Conservation (phyloP, 805 yeast species). For the Candida peoriensis region DNA sequence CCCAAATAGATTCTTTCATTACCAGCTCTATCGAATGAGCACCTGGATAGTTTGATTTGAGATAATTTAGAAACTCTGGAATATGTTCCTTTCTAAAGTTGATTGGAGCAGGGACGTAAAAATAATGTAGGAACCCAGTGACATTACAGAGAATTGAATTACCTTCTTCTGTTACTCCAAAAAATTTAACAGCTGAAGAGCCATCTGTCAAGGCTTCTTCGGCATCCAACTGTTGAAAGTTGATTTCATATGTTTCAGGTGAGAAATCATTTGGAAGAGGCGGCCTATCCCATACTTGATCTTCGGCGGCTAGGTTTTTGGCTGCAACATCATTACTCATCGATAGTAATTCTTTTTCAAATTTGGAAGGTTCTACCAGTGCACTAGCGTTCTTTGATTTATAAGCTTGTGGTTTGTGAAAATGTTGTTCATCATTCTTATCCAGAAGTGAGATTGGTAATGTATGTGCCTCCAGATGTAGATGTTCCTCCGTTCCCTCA, state of each 20-base stretch:
- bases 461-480: constrained; percentile 24
- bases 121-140: constrained; percentile 81
- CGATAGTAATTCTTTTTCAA: constrained; percentile 46
- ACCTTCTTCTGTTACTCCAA: constrained; percentile 89
- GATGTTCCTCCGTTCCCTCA: constrained; percentile 16
- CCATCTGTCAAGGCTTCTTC: constrained; percentile 69
- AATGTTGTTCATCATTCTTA: constrained; percentile 9
- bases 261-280: constrained; percentile 45
- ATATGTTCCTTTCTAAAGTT: constrained; percentile 61
- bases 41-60: constrained; percentile 47
- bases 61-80: constrained; percentile 37
- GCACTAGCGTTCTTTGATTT: constrained; percentile 25
- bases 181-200: constrained; percentile 68
- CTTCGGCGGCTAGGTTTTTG: constrained; percentile 17
- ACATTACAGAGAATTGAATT: constrained; percentile 87
- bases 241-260: constrained; percentile 45
- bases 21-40: constrained; percentile 60
- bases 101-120: constrained; percentile 86
- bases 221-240: constrained; percentile 91
- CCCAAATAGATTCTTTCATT: constrained; percentile 88
- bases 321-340: constrained; percentile 35
- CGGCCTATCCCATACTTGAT: constrained; percentile 53
- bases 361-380: constrained; percentile 37
- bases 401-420: constrained; percentile 26
- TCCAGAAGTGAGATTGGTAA: constrained; percentile 21